A percentile compares a stretch with the other conserved stretches of the same genome.
Evolutionary conservation across 2,329 filamentous ascomycete genomes (phyloP).

Genomic region (Epichloe sp.): DNA sequence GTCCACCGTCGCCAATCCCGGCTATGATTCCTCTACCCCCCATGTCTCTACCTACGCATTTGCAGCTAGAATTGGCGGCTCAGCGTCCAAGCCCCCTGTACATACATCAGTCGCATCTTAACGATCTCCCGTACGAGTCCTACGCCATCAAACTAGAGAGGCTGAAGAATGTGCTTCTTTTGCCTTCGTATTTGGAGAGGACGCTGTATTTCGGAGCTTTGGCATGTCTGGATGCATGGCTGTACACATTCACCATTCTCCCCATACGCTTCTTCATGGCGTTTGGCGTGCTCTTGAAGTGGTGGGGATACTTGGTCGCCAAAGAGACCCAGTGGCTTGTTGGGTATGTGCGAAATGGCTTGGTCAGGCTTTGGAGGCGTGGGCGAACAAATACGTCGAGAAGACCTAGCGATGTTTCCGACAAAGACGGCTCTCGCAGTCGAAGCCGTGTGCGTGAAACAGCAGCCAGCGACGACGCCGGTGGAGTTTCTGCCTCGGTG

Average conservation of each 20-base stretch:
- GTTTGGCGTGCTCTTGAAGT: slow-evolving; percentile 58
- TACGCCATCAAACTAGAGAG: slow-evolving; percentile 86
- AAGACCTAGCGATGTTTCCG: slow-evolving; percentile 20
- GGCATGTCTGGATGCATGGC: slow-evolving; percentile 88
- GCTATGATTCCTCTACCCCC: slow-evolving; percentile 50
- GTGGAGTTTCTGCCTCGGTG: slow-evolving; percentile 1
- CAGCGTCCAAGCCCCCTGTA: slow-evolving; percentile 54
- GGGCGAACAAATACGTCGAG: slow-evolving; percentile 30
- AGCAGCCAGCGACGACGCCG: slow-evolving; percentile 10
- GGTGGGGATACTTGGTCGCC: slow-evolving; percentile 60
- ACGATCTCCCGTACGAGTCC: slow-evolving; percentile 71
- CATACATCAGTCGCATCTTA: slow-evolving; percentile 44
- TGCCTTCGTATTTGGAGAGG: slow-evolving; percentile 72
- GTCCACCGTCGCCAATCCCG: slow-evolving; percentile 35
- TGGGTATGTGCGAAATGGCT: slow-evolving; percentile 65
- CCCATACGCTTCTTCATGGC: slow-evolving; percentile 81
- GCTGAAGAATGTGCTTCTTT: slow-evolving; percentile 71
- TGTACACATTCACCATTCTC: slow-evolving; percentile 92
- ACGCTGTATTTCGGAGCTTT: slow-evolving; percentile 79
- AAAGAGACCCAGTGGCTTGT: slow-evolving; percentile 62
- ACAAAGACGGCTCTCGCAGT: slow-evolving; percentile 25
- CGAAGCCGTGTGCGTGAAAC: slow-evolving; percentile 22
- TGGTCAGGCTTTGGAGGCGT: slow-evolving; percentile 64
- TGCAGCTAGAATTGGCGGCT: slow-evolving; percentile 51
- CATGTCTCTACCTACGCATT: slow-evolving; percentile 52